These are phyloP conservation scores for Pythium insidiosum DNA, from an alignment of 352 stramenopile species.

Conservation along the genomic window DNA sequence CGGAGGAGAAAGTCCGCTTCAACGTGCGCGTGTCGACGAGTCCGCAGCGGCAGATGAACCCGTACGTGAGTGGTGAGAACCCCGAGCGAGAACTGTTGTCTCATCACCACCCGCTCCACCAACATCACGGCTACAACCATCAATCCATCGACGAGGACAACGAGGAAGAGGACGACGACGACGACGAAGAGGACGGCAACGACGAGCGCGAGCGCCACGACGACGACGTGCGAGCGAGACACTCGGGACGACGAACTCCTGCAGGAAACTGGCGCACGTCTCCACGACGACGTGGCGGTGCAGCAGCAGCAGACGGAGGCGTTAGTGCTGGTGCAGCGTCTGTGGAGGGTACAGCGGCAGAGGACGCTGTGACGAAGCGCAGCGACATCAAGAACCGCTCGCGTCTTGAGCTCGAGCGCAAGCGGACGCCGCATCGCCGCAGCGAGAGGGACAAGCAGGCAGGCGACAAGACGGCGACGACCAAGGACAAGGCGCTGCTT, in stretches of 20 bases:
- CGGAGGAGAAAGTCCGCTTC: constrained; percentile 60
- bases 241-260: neutral
- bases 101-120: too few species aligned
- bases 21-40: constrained; percentile 61
- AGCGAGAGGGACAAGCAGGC: too few species aligned
- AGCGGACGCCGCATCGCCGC: too few species aligned
- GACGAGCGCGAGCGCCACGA: constrained; percentile 21
- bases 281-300: too few species aligned
- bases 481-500: constrained; percentile 34
- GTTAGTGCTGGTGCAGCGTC: neutral
- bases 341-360: neutral
- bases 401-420: constrained; percentile 57
- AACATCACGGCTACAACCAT: too few species aligned
- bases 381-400: constrained; percentile 60
- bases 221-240: constrained; percentile 8
- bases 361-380: constrained; percentile 29
- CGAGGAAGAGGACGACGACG: constrained; percentile 6
- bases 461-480: constrained; percentile 29
- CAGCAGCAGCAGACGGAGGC: constrained; percentile 1
- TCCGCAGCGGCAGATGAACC: constrained; percentile 48
- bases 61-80: constrained; percentile 35
- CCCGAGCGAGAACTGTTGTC: too few species aligned
- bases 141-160: neutral
- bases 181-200: constrained; percentile 18
- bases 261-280: too few species aligned